Percentiles rank a stretch among this genome's conserved stretches.
phyloP scores from a whole-genome alignment of 2,329 filamentous ascomycete genomes.

The Arthrocladium fulminans region DNA sequence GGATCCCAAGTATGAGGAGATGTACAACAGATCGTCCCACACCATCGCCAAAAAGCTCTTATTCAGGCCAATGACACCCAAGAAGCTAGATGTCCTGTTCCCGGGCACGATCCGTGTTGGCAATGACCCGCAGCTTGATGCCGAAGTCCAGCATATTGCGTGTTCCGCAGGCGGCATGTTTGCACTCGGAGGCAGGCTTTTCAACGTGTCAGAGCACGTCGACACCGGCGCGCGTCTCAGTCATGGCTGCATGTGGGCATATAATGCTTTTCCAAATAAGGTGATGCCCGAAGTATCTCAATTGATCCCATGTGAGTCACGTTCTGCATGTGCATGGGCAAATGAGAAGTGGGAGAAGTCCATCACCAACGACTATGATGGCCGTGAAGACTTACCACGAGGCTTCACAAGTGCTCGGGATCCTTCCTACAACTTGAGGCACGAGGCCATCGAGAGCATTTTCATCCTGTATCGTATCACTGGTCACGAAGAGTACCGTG shows the following conservation, averaged over 20 bases:
- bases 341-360: conserved; percentile 44
- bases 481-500: conserved; percentile 41
- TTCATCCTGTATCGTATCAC: conserved; percentile 54
- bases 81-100: conserved; percentile 38
- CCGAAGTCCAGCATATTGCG: conserved; percentile 43
- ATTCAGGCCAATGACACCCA: conserved; percentile 42
- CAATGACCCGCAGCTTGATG: conserved; percentile 40
- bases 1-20: conserved; percentile 51
- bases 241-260: conserved; percentile 50
- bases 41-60: conserved; percentile 36
- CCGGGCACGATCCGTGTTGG: conserved; percentile 39
- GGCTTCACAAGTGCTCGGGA: conserved; percentile 16
- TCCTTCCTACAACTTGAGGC: conserved; percentile 43
- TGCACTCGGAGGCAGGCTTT: conserved; percentile 44
- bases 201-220: conserved; percentile 41
- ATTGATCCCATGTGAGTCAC: conserved; percentile 34
- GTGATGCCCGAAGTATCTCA: conserved; percentile 47
- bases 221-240: conserved; percentile 43
- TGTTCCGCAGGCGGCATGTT: conserved; percentile 53
- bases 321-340: conserved; percentile 46
- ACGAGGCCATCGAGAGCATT: conserved; percentile 52
- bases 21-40: conserved; percentile 41
- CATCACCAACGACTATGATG: conserved; percentile 24
- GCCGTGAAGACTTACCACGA: conserved; percentile 14
- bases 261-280: conserved; percentile 40